Conservation (phyloP, 2,329 filamentous ascomycete species). For the Nemania sp. region DNA sequence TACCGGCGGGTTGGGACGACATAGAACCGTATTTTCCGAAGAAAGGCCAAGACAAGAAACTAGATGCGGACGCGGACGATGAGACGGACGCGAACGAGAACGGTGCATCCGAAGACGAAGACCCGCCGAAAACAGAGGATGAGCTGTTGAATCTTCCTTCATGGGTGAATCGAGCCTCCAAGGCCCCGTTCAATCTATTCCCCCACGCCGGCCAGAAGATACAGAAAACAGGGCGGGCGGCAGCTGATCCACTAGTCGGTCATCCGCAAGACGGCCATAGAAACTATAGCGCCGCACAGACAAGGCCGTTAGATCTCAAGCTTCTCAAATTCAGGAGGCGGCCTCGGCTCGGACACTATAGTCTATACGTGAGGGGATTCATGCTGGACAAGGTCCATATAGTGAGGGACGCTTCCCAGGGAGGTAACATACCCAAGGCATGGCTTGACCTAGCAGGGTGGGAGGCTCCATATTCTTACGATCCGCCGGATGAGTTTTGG, state of each 20-base stretch:
- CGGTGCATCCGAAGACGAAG: background rate
- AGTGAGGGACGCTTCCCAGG: background rate
- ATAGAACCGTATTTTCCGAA: background rate
- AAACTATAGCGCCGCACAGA: constrained; percentile 3
- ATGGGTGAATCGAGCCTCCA: background rate
- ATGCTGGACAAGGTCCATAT: background rate
- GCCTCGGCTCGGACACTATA: constrained; percentile 1
- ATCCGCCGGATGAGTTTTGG: background rate
- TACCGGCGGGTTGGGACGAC: background rate
- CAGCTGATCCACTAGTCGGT: background rate
- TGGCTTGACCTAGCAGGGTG: background rate
- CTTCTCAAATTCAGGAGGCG: background rate
- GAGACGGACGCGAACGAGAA: background rate
- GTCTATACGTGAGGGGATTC: constrained; percentile 3
- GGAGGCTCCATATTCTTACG: background rate
- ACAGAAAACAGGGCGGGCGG: background rate
- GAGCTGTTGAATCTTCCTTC: background rate
- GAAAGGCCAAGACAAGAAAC: background rate
- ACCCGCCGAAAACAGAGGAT: background rate
- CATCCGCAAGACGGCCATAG: background rate
- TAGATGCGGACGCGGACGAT: background rate
- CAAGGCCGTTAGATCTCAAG: background rate
- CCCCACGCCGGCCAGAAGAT: background rate
- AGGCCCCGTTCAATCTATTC: background rate
- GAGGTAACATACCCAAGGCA: constrained; percentile 1